Conservation (phyloP, 148 eudicot species). For the Camellia lanceoleosa region DNA sequence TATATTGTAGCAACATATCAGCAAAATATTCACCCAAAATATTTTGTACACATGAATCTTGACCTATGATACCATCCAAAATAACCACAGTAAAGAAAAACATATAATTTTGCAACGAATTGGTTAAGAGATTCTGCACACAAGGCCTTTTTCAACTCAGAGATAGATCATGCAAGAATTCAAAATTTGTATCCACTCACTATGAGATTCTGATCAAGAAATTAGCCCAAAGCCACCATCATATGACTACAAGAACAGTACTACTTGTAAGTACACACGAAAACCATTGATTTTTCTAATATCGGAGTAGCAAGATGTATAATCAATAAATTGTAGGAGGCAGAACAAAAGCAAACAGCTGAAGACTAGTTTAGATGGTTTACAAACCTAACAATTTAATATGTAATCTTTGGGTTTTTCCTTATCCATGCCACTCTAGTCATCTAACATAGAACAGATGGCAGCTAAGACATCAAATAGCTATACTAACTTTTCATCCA, state of each 20-base stretch:
- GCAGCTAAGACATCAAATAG: constrained; percentile 53
- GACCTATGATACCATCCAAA: neutral
- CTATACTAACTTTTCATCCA: neutral
- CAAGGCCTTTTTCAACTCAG: neutral
- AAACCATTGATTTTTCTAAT: neutral
- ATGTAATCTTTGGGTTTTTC: constrained; percentile 81
- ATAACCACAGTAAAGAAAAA: neutral
- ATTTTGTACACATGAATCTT: neutral
- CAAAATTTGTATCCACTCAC: constrained; percentile 41
- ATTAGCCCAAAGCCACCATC: constrained; percentile 95
- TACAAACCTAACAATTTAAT: constrained; percentile 70
- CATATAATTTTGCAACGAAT: neutral
- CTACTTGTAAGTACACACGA: constrained; percentile 10
- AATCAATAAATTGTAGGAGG: neutral
- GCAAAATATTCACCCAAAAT: neutral
- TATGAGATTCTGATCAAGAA: constrained; percentile 96
- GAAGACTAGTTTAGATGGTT: constrained; percentile 11
- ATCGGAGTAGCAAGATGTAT: neutral
- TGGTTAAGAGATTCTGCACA: neutral
- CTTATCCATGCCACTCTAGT: constrained; percentile 85
- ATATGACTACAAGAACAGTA: constrained; percentile 65
- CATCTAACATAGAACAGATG: constrained; percentile 68
- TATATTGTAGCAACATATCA: neutral
- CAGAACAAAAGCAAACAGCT: neutral
- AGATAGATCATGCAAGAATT: neutral